Evolutionary conservation across 805 yeast species (phyloP).

Genomic region (Dipodascus albidus): DNA sequence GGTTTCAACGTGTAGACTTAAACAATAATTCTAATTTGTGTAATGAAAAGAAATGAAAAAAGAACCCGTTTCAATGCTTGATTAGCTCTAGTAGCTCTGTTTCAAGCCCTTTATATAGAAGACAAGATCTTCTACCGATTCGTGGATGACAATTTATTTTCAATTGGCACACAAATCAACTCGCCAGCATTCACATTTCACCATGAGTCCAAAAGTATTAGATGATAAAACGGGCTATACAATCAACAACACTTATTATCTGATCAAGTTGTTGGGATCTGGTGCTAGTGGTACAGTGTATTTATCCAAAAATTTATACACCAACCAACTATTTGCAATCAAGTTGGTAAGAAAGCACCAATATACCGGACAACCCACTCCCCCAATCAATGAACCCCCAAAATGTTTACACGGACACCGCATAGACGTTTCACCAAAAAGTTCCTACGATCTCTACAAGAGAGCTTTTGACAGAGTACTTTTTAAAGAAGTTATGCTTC

Average conservation of each 20-base stretch:
- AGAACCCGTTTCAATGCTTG: not conserved
- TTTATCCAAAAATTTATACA: conserved; percentile 44
- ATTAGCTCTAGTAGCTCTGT: not conserved
- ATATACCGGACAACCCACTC: conserved; percentile 13
- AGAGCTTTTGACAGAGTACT: not conserved
- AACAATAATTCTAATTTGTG: not conserved
- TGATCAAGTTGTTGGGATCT: conserved; percentile 44
- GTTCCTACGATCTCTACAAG: conserved; percentile 1
- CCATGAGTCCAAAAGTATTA: not conserved
- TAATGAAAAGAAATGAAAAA: not conserved
- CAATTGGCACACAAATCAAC: not conserved
- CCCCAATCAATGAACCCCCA: conserved; percentile 20
- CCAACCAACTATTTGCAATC: conserved; percentile 50
- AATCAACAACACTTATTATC: conserved; percentile 8
- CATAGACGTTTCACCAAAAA: conserved; percentile 15
- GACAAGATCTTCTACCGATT: not conserved
- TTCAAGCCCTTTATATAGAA: not conserved
- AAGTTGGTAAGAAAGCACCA: conserved; percentile 33
- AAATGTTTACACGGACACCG: conserved; percentile 13
- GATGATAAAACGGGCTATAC: not conserved
- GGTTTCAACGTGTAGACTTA: not conserved
- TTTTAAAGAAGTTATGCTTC: conserved; percentile 50
- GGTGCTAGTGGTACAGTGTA: conserved; percentile 84
- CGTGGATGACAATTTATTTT: not conserved
- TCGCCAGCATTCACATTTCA: no score